Evolutionary conservation across 2,329 filamentous ascomycete genomes (phyloP), one percentile per base, ranked within the genome.

Genomic region (Apiospora koreana): DNA sequence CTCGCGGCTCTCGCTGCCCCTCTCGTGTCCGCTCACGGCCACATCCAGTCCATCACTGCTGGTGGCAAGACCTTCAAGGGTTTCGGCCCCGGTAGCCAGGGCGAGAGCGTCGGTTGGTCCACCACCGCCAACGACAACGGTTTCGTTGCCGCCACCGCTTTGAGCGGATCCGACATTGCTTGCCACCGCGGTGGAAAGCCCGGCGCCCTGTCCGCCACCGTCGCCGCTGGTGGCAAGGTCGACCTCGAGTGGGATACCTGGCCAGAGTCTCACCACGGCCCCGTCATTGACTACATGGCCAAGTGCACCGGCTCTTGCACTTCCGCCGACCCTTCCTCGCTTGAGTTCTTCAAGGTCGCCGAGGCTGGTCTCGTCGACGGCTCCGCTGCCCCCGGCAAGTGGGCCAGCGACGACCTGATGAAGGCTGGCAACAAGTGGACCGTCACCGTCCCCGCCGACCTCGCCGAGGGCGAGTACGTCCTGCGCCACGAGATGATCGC

Each of bases 381-480:
- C 18, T 38, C 54, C 9, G 31, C 54, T 5, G 28, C 31, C 16
- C 54, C 54, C 4, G 54, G 54, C 54, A 74, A 75, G 41, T 83
- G 81, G 81, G 78, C 78, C 25, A 75, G 78, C 68, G 75, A 77
- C 69, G 76, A 84, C 21, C 78, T 88, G 72, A 84, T 86, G 75
- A 76, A 79, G 72, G 81, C 84, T 76, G 85, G 84, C 79, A 85
- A 83, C 78, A 83, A 78, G 71, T 86, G 83, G 82, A 81, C 80
- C 50, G 77, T 79, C 69, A 80, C 75, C 31, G 78, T 83, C 48
- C 81, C 81, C 41, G 71, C 67, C n/a, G 77, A 76, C 31, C 75
- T 82, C 65, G 78, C 77, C n/a, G 71, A 79, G 9, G 81, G 81
- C 28, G 76, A 80, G 74, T 87, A 86, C 74, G 82, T 86, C 21